Evolutionary conservation across 345 rosid genomes (phyloP).

Genomic region (Arabidopsis suecica): DNA sequence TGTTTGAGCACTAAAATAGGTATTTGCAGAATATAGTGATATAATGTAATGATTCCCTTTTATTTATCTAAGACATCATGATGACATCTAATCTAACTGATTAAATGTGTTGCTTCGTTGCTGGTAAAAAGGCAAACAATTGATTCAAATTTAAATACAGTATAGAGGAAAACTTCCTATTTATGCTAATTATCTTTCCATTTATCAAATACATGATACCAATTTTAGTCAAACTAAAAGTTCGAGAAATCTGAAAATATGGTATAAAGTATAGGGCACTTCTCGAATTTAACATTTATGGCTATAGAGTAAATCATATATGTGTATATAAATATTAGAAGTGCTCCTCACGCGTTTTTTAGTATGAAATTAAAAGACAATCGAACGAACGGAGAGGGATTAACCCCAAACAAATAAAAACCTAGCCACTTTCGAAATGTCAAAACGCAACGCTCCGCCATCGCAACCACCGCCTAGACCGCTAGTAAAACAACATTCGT

Average conservation of each 20-base stretch:
- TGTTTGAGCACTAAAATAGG: neutral
- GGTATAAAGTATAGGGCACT: neutral
- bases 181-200: neutral
- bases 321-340: neutral
- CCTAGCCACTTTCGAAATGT: conserved; percentile 34
- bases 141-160: neutral
- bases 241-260: neutral
- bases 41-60: neutral
- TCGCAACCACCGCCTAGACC: conserved; percentile 43
- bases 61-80: neutral
- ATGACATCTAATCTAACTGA: neutral
- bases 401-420: neutral
- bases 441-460: conserved; percentile 42
- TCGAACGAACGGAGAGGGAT: neutral
- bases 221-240: neutral
- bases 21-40: neutral
- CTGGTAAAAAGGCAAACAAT: neutral
- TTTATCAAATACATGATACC: neutral
- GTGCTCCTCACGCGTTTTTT: conserved; percentile 38
- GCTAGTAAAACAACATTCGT: conserved; percentile 65
- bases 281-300: neutral
- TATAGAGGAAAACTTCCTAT: neutral
- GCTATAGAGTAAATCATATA: neutral
- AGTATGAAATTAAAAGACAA: conserved; percentile 17
- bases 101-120: neutral